Evolutionary conservation across 2,329 filamentous ascomycete species (phyloP).

Genomic region (Fusarium pseudograminearum): DNA sequence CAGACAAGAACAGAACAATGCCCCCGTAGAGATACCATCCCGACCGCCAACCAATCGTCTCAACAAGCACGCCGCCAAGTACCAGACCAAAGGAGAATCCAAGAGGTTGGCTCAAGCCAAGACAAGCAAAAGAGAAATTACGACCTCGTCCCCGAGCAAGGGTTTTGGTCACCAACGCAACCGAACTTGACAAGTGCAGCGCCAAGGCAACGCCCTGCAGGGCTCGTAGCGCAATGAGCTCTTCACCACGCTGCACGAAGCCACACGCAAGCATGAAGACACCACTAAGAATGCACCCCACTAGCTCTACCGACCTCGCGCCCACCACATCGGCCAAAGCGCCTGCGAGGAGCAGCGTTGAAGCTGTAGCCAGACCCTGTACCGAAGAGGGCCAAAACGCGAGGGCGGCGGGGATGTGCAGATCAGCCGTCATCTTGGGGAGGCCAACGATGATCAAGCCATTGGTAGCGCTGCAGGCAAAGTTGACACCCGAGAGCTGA

Average conservation of each 20-base stretch:
- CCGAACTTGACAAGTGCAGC: constrained; percentile 53
- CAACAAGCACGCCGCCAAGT: constrained; percentile 61
- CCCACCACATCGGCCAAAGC: constrained; percentile 56
- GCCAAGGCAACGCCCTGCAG: constrained; percentile 56
- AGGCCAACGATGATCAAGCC: constrained; percentile 55
- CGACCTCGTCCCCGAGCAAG: constrained; percentile 51
- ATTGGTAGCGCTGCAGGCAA: constrained; percentile 42
- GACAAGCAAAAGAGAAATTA: constrained; percentile 58
- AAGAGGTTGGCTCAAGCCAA: constrained; percentile 60
- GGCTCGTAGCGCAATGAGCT: constrained; percentile 55
- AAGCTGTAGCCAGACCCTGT: constrained; percentile 52
- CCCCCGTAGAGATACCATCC: constrained; percentile 58
- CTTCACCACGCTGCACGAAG: constrained; percentile 46
- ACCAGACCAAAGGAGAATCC: constrained; percentile 65
- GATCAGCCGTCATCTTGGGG: constrained; percentile 55
- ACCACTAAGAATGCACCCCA: constrained; percentile 50
- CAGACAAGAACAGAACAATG: constrained; percentile 53
- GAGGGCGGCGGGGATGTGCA: constrained; percentile 51
- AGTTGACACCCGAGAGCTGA: constrained; percentile 45
- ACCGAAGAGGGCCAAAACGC: constrained; percentile 57
- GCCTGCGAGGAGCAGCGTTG: constrained; percentile 55
- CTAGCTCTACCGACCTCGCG: constrained; percentile 49
- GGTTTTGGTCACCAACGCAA: constrained; percentile 52
- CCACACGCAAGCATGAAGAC: constrained; percentile 51
- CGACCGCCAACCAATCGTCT: constrained; percentile 61